phyloP scores from a whole-genome alignment of 2,329 filamentous ascomycete genomes.

The Penicillium aurantiogriseum region DNA sequence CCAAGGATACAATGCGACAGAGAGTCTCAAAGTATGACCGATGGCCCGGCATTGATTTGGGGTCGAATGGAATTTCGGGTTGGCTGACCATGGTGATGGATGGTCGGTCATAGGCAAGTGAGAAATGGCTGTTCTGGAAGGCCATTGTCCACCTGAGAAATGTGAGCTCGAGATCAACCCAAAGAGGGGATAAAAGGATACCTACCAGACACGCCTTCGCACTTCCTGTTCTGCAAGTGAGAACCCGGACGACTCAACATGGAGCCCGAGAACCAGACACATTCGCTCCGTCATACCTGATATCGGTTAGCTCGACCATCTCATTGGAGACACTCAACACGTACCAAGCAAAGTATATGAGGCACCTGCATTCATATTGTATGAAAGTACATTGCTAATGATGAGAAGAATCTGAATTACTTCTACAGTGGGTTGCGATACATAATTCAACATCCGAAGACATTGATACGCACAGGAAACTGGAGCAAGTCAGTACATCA shows the following conservation, averaged over 20 bases:
- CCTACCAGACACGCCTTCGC: slow-evolving; percentile 40
- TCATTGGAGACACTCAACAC: slow-evolving; percentile 8
- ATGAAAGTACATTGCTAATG: slow-evolving; percentile 61
- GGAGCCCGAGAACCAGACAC: slow-evolving; percentile 58
- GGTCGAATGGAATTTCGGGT: slow-evolving; percentile 49
- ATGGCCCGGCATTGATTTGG: slow-evolving; percentile 51
- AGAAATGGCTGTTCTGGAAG: slow-evolving; percentile 62
- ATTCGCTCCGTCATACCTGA: slow-evolving; percentile 43
- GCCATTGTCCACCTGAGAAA: slow-evolving; percentile 53
- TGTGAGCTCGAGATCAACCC: background rate
- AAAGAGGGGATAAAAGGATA: background rate
- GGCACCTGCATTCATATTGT: slow-evolving; percentile 64
- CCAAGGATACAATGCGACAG: slow-evolving; percentile 51
- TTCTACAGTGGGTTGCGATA: slow-evolving; percentile 60
- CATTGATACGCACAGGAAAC: slow-evolving; percentile 66
- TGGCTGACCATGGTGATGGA: slow-evolving; percentile 53
- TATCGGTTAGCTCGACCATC: slow-evolving; percentile 18
- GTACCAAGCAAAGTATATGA: slow-evolving; percentile 59
- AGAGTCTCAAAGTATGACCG: slow-evolving; percentile 57
- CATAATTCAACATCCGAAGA: slow-evolving; percentile 62
- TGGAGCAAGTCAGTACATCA: slow-evolving; percentile 27
- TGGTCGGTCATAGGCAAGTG: slow-evolving; percentile 59
- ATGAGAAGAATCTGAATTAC: slow-evolving; percentile 62
- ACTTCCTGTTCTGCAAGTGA: slow-evolving; percentile 45
- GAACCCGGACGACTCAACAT: slow-evolving; percentile 53